Evolutionary conservation across 148 eudicot genomes (phyloP).

Genomic region (Vaccinium macrocarpon): DNA sequence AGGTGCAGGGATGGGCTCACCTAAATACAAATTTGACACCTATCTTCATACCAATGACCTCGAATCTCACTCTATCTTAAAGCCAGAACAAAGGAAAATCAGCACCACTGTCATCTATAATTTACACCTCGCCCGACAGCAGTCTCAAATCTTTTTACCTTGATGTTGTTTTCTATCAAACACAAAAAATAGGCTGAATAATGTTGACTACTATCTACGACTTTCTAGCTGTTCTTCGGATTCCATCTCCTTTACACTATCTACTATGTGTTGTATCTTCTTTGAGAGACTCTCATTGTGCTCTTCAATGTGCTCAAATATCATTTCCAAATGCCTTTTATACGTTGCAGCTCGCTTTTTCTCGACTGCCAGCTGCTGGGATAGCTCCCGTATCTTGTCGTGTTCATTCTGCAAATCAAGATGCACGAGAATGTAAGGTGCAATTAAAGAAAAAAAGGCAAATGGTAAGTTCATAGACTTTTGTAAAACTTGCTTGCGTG

Average conservation of each 20-base stretch:
- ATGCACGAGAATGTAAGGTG: not conserved
- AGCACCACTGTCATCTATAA: not conserved
- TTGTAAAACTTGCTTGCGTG: not conserved
- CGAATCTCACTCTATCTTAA: conserved; percentile 9
- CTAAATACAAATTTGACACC: not conserved
- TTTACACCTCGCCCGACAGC: conserved; percentile 8
- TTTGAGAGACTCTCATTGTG: conserved; percentile 72
- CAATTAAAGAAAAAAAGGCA: not conserved
- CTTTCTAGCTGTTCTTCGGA: conserved; percentile 46
- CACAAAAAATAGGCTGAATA: not conserved
- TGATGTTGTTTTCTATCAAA: conserved; percentile 4
- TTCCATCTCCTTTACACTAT: conserved; percentile 73
- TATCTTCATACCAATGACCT: conserved; percentile 5
- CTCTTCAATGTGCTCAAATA: conserved; percentile 88
- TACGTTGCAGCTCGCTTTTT: conserved; percentile 74
- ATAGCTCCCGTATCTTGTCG: conserved; percentile 79
- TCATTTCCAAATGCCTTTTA: conserved; percentile 82
- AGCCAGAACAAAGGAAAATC: conserved; percentile 7
- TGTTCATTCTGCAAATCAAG: conserved; percentile 65
- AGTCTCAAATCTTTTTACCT: conserved; percentile 3
- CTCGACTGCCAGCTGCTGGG: conserved; percentile 85
- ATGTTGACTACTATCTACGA: conserved; percentile 38
- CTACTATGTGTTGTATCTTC: conserved; percentile 68
- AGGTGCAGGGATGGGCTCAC: not conserved
- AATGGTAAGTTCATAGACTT: not conserved